Evolutionary conservation across 2,329 filamentous ascomycete species (phyloP), one percentile per base, ranked within the genome.

Genomic region (Blastomyces gilchristii): DNA sequence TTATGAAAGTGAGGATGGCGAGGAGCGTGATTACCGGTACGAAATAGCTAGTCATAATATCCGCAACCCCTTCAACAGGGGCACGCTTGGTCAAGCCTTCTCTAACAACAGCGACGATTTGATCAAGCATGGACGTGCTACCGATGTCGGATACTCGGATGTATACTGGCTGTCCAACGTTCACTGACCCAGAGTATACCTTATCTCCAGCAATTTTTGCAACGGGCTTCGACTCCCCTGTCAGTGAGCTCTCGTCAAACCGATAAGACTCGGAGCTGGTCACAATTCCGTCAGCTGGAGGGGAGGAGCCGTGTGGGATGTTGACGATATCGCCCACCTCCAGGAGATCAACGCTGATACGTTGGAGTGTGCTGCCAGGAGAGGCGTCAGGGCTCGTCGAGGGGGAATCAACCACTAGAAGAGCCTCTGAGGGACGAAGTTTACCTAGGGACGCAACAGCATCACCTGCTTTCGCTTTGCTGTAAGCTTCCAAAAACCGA

Each of bases 201-300:
- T 73, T 70, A 56, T 81, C 78, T 2, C 74, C 77, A 0, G 64
- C 64, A 3, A 65, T 64, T 68, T 81, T 81, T 56, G 69, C 72
- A 25, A 79, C 77, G 11, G 78, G 77, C 60, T 71, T 75, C 0
- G 79, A 80, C 70, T 81, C 79, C 63, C 79, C 79, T 0, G 93
- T 97, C 65, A 97, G 80, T 65, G 91, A 95, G 12, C 91, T 92
- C 73, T 97, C 93, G 71, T 97, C 91, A 70, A 97, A 96, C 59
- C 79, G 82, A 54, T 84, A 85, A 59, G 85, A 81, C 3, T 84
- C 86, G 1, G 76, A 75, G 1, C 71, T 71, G 12, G 81, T 68
- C 25, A 96, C 70, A 3, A 76, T 72, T 8, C 92, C 92, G 71
- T 97, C 93, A 5, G 88, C 90, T 0, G 93, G 89, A 0, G 93